Conservation (phyloP, 2,329 filamentous ascomycete genomes). For the Amauroascus niger region DNA sequence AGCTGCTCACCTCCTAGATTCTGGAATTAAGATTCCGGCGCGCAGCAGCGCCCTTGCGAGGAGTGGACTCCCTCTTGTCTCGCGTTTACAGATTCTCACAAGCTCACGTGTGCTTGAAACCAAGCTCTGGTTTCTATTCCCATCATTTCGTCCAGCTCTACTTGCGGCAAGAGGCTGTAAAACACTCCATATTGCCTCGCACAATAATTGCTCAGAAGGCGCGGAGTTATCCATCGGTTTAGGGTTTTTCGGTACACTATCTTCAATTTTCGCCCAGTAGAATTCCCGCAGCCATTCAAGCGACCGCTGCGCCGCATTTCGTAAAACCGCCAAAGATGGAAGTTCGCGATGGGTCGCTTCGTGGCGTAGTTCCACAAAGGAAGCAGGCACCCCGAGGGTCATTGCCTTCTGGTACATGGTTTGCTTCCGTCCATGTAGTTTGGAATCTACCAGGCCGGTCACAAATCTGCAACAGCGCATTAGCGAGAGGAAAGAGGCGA, state of each 20-base stretch:
- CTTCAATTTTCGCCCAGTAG: conserved; percentile 60
- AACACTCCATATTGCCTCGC: conserved; percentile 1
- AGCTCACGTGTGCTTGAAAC: conserved; percentile 6
- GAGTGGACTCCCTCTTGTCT: neutral
- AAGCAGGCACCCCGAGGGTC: conserved; percentile 43
- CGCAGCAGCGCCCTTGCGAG: conserved; percentile 10
- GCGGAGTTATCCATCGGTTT: neutral
- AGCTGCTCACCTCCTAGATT: conserved; percentile 9
- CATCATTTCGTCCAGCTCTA: neutral
- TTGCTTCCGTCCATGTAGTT: conserved; percentile 32
- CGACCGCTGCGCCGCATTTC: conserved; percentile 58
- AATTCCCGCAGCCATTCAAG: conserved; percentile 80
- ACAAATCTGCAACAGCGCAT: conserved; percentile 30
- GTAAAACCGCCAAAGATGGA: conserved; percentile 63
- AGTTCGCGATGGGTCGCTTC: conserved; percentile 84
- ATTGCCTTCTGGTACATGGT: conserved; percentile 40
- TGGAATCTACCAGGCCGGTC: conserved; percentile 38
- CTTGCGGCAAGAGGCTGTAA: conserved; percentile 1
- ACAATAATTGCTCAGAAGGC: neutral
- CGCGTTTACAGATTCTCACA: conserved; percentile 6
- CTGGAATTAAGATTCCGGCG: conserved; percentile 9
- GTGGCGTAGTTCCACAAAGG: conserved; percentile 81
- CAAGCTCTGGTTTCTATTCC: neutral
- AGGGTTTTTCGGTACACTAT: neutral
- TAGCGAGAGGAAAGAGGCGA: neutral